Evolutionary conservation across 345 rosid species (phyloP).

Genomic region (Mallotus nudiflorus): DNA sequence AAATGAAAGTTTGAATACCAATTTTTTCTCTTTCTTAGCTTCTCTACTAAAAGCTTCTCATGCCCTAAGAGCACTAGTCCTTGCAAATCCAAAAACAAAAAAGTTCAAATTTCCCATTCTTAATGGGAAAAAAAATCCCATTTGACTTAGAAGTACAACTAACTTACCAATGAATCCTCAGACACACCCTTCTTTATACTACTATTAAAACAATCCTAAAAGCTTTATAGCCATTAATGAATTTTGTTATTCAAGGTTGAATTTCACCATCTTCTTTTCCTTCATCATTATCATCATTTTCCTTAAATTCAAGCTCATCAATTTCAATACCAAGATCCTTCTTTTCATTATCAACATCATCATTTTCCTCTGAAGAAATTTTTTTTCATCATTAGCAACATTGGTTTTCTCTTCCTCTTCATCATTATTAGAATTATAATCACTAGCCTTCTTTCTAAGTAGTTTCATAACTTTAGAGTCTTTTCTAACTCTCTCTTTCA

Average conservation of each 20-base stretch:
- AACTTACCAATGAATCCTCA: conserved; percentile 63
- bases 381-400: conserved; percentile 28
- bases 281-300: conserved; percentile 9
- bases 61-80: conserved; percentile 87
- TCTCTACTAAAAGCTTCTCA: conserved; percentile 82
- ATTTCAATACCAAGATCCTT: conserved; percentile 17
- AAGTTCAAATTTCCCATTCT: neutral
- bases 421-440: conserved; percentile 79
- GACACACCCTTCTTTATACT: conserved; percentile 61
- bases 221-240: conserved; percentile 71
- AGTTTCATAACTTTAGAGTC: conserved; percentile 55
- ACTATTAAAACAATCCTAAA: conserved; percentile 64
- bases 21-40: conserved; percentile 75
- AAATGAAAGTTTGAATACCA: conserved; percentile 47
- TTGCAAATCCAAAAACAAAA: conserved; percentile 39
- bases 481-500: conserved; percentile 49
- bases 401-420: conserved; percentile 31
- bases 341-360: conserved; percentile 26
- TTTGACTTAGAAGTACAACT: neutral
- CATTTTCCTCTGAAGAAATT: conserved; percentile 10
- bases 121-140: neutral
- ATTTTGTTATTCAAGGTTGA: conserved; percentile 62
- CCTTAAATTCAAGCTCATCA: conserved; percentile 40
- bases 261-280: conserved; percentile 54
- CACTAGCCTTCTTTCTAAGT: conserved; percentile 70